Evolutionary conservation across 2,329 filamentous ascomycete genomes (phyloP), one percentile per base, ranked within the genome.

Genomic region (Alternaria burnsii): DNA sequence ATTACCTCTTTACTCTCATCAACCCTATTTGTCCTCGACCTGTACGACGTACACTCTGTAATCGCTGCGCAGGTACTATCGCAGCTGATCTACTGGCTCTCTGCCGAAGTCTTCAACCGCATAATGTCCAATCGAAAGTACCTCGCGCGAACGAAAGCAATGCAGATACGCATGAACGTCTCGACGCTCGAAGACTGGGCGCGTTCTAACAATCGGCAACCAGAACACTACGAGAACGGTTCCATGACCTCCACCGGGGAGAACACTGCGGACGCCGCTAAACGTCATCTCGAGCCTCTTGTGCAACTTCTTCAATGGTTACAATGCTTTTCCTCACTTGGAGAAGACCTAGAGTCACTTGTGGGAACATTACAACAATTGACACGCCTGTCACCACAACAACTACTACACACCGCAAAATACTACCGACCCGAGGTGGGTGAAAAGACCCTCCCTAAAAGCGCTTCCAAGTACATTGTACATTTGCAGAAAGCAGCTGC

Each of bases 111-210:
- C 9, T 99, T 99, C 82, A 99, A 99, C 78, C 91, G 94, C 59
- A 92, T 99, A 78, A 97, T 99, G 92, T 94, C 92, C 30, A 97
- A 96, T 73, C 88, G 93, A 66, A 94, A 94, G 76, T 99, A 97
- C 73, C 85, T 99, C 10, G 94, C 95, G 6, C 87, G 95, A 54
- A 99, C 95, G 18, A 99, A 99, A 79, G 95, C 95, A 4, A 99
- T 99, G 95, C 95, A 99, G 78, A 98, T 99, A 70, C 92, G 95
- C 68, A 98, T 99, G 94, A 99, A 99, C 76, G 89, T 99, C 7
- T 98, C 95, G 0, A 90, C 89, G 8, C 83, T 99, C 20, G 95
- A 99, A 78, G 95, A 99, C 74, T 99, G 95, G 95, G 94, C 95
- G 1, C 87, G 94, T 30, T 86, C 88, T 16, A 99, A 99, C 79